Conservation (phyloP, 2,329 filamentous ascomycete genomes). For the Lachnum nothofagi region DNA sequence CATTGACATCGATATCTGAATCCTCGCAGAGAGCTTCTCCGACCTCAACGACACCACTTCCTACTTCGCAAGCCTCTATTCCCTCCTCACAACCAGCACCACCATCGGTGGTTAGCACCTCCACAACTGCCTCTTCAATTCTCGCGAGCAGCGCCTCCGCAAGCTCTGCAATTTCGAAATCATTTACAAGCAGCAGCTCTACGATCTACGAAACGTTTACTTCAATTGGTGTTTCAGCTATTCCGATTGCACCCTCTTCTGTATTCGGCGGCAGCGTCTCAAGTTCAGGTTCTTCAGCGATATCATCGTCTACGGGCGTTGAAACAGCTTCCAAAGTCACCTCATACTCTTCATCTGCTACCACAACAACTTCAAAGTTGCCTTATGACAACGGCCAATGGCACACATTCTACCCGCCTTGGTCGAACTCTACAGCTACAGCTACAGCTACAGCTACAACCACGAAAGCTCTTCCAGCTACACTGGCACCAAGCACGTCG, state of each 20-base stretch:
- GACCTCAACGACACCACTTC: background rate
- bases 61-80: background rate
- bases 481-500: background rate
- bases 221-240: too few species aligned
- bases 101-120: background rate
- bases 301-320: background rate
- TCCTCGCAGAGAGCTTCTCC: background rate
- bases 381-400: slow-evolving; percentile 31
- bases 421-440: slow-evolving; percentile 23
- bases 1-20: slow-evolving; percentile 2
- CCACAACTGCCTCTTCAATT: background rate
- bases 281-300: background rate
- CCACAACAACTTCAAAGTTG: slow-evolving; percentile 5
- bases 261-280: too few species aligned
- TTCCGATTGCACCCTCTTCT: too few species aligned
- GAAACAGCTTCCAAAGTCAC: background rate
- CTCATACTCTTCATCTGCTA: slow-evolving; percentile 2
- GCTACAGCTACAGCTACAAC: background rate
- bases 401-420: slow-evolving; percentile 30
- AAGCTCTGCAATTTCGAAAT: background rate
- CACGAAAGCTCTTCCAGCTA: background rate
- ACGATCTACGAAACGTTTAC: too few species aligned
- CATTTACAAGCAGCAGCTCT: background rate
- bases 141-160: background rate
- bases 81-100: background rate